Evolutionary conservation across 768 basidiomycete genomes (phyloP).

Genomic region (Suillus brevipes): DNA sequence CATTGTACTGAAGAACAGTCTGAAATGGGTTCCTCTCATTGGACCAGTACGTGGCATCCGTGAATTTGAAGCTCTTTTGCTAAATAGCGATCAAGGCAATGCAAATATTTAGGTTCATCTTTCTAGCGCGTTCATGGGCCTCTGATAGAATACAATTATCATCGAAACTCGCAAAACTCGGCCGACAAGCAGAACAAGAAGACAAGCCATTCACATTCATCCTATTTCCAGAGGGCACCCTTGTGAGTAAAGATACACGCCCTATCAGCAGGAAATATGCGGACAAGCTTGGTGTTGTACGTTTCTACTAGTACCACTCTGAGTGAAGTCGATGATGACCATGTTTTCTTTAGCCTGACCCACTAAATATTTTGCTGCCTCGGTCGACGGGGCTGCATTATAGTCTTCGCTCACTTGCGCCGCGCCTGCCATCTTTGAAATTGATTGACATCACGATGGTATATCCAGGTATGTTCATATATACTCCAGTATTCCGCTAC

Average conservation of each 20-base stretch:
- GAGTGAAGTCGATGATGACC: slow-evolving; percentile 14
- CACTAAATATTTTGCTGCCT: slow-evolving; percentile 81
- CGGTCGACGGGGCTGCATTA: slow-evolving; percentile 90
- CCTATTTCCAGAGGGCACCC: slow-evolving; percentile 95
- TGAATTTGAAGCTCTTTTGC: background rate
- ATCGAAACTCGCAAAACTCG: slow-evolving; percentile 65
- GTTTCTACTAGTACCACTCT: slow-evolving; percentile 36
- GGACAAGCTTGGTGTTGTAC: slow-evolving; percentile 83
- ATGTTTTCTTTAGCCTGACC: slow-evolving; percentile 58
- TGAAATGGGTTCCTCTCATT: slow-evolving; percentile 82
- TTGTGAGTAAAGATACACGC: slow-evolving; percentile 83
- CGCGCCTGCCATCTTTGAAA: slow-evolving; percentile 73
- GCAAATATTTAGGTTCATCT: slow-evolving; percentile 94
- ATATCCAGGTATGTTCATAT: slow-evolving; percentile 69
- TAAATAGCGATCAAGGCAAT: slow-evolving; percentile 58
- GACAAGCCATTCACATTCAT: slow-evolving; percentile 78
- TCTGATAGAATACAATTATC: slow-evolving; percentile 74
- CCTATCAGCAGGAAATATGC: slow-evolving; percentile 87
- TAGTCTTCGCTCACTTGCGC: slow-evolving; percentile 76
- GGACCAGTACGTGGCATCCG: slow-evolving; percentile 68
- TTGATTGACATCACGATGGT: slow-evolving; percentile 90
- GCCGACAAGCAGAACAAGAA: slow-evolving; percentile 62
- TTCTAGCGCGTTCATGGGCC: slow-evolving; percentile 89
- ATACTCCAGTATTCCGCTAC: slow-evolving; percentile 1
- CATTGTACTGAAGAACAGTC: slow-evolving; percentile 90